Base-by-base conservation (phyloP, 208 protist species). In the Trypanosoma cruzi region DNA sequence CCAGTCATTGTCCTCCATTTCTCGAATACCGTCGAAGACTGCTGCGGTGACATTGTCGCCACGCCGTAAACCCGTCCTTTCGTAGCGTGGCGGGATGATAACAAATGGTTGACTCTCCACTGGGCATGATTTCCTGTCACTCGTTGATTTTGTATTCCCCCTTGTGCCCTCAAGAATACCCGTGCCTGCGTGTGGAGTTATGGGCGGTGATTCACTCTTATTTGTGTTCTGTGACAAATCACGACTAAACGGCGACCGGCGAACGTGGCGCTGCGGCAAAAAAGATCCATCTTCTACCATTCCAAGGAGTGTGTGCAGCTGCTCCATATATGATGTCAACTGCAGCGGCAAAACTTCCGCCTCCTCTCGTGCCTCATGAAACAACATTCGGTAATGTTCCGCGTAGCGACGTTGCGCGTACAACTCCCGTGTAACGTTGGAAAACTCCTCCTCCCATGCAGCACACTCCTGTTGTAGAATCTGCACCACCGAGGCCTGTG, bases 381-480 rank as follows among this genome's bases (percentile, higher is more conserved):
- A 52, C 20, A 80, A 24, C 29, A 64, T 46, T 24, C 36, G 16
- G 42, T 63, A 76, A 31, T 85, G 60, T 49, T 81, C 65, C 20
- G 78, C 58, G 37, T 71, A 59, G 16, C 70, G 68, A 5, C 78
- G 59, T 26, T 81, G 72, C 2, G 65, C 68, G 11, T 52, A 71
- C n/a, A 82, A 26, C 32, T 73, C 71, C 24, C 79, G 79, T 52
- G 42, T 62, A n/a, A 85, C 62, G 3, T 58, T 74, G 6, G 63
- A 52, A 57, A 88, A 86, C 48, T 84, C 82, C 40, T 76, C 65
- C 62, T 95, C 80, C 92, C 92, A 97, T 29, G 79, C 52, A 14
- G 22, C 48, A n/a, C 73, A 73, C 71, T 97, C 92, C 52, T 94
- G 84, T 36, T 79, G 67, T 14, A 82, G 59, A 34, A 61, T 68